These are phyloP conservation scores for Fusarium heterosporum DNA, from an alignment of 2,329 filamentous ascomycete species.

Conservation along the genomic window DNA sequence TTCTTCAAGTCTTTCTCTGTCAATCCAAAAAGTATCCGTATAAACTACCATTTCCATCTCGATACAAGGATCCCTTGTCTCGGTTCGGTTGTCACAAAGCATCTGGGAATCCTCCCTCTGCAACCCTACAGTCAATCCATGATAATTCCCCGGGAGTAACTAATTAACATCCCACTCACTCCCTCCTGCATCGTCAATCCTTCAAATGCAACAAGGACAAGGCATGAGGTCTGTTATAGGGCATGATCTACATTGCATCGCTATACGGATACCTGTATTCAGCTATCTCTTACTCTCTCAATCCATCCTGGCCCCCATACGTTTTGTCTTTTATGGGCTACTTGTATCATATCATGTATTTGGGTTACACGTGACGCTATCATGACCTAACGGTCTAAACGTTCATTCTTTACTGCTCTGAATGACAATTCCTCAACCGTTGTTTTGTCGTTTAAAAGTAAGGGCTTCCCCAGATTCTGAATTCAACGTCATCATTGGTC, in stretches of 20 bases:
- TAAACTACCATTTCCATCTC: not conserved
- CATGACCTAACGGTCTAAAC: not conserved
- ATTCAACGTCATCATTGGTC: not conserved
- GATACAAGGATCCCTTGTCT: slow-evolving; percentile 28
- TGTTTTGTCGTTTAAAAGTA: not conserved
- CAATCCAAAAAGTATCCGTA: not conserved
- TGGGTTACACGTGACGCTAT: slow-evolving; percentile 9
- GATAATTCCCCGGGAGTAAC: not conserved
- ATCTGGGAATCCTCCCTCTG: slow-evolving; percentile 14
- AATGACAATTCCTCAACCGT: not conserved
- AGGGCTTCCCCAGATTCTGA: not conserved
- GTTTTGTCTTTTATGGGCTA: too few relatives aligned
- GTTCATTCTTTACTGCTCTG: not conserved
- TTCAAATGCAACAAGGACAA: slow-evolving; percentile 4
- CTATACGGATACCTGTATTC: not conserved
- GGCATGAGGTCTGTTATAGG: not conserved
- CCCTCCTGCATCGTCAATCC: slow-evolving; percentile 5
- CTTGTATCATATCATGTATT: not conserved
- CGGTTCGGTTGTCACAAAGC: slow-evolving; percentile 13
- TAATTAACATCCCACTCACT: slow-evolving; percentile 5
- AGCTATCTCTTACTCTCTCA: not conserved
- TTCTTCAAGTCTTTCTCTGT: not conserved
- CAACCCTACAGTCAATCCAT: slow-evolving; percentile 4
- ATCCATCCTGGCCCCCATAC: not conserved
- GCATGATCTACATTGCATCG: slow-evolving; percentile 12